Conservation (phyloP, 441 rosid genomes). For the Populus tomentosa region DNA sequence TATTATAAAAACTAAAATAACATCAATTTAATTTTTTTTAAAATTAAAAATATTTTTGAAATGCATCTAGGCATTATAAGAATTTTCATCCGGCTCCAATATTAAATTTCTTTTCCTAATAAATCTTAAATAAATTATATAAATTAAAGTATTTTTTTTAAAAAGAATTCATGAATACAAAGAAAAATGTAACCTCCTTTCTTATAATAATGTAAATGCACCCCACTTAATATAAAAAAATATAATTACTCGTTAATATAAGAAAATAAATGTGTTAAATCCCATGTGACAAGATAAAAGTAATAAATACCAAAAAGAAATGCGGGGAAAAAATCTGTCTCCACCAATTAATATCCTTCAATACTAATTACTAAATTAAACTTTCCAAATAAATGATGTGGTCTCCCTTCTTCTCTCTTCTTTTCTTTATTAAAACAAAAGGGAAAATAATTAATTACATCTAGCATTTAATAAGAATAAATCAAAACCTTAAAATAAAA, state of each 20-base stretch:
- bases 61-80: no score
- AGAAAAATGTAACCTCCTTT: neutral
- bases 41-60: no score
- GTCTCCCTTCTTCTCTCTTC: no score
- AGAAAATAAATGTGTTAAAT: neutral
- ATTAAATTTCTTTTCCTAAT: no score
- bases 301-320: neutral
- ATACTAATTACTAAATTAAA: no score
- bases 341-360: neutral
- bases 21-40: no score
- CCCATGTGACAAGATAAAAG: neutral
- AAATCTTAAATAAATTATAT: no score
- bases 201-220: neutral
- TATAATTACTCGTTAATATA: neutral
- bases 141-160: no score
- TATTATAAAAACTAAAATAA: no score
- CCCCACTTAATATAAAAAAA: neutral
- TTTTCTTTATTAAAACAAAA: no score
- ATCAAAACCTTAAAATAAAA: neutral
- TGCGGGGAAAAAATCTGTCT: no score
- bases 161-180: neutral
- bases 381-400: neutral
- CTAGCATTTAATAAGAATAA: neutral
- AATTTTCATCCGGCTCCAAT: no score
- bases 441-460: neutral